These are phyloP conservation scores for Aureobasidium mangrovei DNA, from an alignment of 2,329 filamentous ascomycete species.

Conservation along the genomic window DNA sequence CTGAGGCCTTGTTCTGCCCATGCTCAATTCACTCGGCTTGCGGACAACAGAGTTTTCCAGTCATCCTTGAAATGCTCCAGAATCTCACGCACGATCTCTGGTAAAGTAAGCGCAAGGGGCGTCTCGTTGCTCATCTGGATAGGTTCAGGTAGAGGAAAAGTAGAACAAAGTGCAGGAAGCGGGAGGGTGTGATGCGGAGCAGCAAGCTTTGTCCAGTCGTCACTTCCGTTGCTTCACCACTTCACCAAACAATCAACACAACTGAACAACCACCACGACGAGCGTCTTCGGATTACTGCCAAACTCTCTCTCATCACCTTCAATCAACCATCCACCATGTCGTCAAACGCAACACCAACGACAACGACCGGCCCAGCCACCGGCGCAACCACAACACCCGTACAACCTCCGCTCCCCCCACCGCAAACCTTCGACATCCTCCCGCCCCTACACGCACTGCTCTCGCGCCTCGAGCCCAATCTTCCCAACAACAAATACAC, in stretches of 20 bases:
- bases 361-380: slow-evolving; percentile 12
- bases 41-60: neutral
- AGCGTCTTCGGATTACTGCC: neutral
- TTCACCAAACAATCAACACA: neutral
- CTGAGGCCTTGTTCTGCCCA: neutral
- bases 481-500: slow-evolving; percentile 12
- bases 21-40: neutral
- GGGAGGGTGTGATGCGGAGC: neutral
- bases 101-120: neutral
- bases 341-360: slow-evolving; percentile 16
- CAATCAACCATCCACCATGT: neutral
- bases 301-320: neutral
- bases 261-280: neutral
- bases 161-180: neutral
- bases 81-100: neutral
- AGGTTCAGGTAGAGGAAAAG: too few relatives aligned
- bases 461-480: slow-evolving; percentile 52
- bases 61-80: neutral
- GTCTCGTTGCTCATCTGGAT: neutral
- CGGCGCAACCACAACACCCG: slow-evolving; percentile 26
- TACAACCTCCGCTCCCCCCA: slow-evolving; percentile 57
- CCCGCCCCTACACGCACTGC: slow-evolving; percentile 68
- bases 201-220: neutral
- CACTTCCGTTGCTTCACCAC: neutral
- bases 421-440: slow-evolving; percentile 80